Percentiles rank a stretch among this genome's conserved stretches.
Evolutionary conservation across 2,329 filamentous ascomycete species (phyloP).

Genomic region (Colletotrichum incanum): DNA sequence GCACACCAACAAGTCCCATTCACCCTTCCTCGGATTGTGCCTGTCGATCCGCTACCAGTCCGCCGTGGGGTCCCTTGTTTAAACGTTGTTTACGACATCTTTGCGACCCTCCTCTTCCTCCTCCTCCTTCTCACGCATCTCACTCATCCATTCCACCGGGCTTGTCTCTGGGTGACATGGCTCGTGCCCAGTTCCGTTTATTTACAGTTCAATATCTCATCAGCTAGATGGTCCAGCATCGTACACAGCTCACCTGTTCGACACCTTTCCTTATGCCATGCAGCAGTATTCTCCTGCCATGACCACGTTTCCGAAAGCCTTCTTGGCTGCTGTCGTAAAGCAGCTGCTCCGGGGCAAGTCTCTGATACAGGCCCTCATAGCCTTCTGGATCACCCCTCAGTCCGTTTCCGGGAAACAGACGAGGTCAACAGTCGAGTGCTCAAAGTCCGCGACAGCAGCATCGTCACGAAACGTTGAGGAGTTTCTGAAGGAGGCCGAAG

Average conservation of each 20-base stretch:
- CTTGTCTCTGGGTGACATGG: constrained; percentile 38
- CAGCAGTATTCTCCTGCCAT: constrained; percentile 69
- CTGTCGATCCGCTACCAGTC: constrained; percentile 38
- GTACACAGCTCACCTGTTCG: constrained; percentile 3
- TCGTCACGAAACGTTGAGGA: constrained; percentile 57
- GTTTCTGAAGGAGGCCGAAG: constrained; percentile 72
- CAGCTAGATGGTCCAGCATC: constrained; percentile 43
- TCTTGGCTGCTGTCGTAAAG: constrained; percentile 70
- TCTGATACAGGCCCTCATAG: constrained; percentile 69
- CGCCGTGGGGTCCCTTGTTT: constrained; percentile 32
- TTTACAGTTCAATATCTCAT: constrained; percentile 41
- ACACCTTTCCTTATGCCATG: constrained; percentile 55
- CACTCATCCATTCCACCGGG: constrained; percentile 17
- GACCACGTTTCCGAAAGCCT: constrained; percentile 68
- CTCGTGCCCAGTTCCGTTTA: constrained; percentile 33
- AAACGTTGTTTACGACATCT: constrained; percentile 38
- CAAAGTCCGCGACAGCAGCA: constrained; percentile 42
- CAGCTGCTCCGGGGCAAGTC: constrained; percentile 73
- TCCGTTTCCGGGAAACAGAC: constrained; percentile 33
- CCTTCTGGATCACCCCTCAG: constrained; percentile 41
- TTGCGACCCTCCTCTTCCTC: constrained; percentile 30
- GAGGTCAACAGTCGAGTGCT: constrained; percentile 18
- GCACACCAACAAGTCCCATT: background rate
- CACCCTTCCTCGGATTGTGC: constrained; percentile 18
- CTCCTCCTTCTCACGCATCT: constrained; percentile 18